Percentiles rank a stretch among this genome's conserved stretches.
phyloP scores from a whole-genome alignment of 2,329 filamentous ascomycete species.

The Cladosporium sp. region DNA sequence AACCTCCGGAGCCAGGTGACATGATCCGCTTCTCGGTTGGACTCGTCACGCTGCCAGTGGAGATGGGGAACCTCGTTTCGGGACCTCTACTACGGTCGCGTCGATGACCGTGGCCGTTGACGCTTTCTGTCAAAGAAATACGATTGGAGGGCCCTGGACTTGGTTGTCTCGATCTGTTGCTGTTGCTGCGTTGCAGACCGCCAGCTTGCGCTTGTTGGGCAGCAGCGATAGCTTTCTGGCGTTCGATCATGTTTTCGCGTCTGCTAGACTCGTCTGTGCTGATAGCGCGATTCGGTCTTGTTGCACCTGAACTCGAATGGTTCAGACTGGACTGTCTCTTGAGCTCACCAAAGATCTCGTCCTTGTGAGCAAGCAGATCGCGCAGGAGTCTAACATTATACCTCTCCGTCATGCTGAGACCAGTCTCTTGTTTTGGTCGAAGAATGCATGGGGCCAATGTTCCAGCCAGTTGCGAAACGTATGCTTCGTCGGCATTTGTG shows the following conservation, averaged over 20 bases:
- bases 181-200: conserved; percentile 13
- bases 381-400: conserved; percentile 86
- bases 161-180: conserved; percentile 43
- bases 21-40: conserved; percentile 37
- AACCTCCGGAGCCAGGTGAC: conserved; percentile 27
- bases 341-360: conserved; percentile 89
- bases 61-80: conserved; percentile 75
- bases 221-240: conserved; percentile 71
- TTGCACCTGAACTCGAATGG: conserved; percentile 58
- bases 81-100: conserved; percentile 70
- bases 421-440: conserved; percentile 80
- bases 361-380: conserved; percentile 90
- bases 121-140: conserved; percentile 20
- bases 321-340: conserved; percentile 79
- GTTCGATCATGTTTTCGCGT: conserved; percentile 88
- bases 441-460: conserved; percentile 80
- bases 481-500: conserved; percentile 89
- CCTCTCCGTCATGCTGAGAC: conserved; percentile 90
- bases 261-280: conserved; percentile 95
- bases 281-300: conserved; percentile 68
- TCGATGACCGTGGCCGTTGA: conserved; percentile 53
- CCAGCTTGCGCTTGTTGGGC: conserved; percentile 26
- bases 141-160: conserved; percentile 37
- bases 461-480: conserved; percentile 69
- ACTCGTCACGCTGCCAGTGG: conserved; percentile 45